Base-by-base conservation (phyloP, 768 basidiomycete genomes). In the Agrocybe praecox region DNA sequence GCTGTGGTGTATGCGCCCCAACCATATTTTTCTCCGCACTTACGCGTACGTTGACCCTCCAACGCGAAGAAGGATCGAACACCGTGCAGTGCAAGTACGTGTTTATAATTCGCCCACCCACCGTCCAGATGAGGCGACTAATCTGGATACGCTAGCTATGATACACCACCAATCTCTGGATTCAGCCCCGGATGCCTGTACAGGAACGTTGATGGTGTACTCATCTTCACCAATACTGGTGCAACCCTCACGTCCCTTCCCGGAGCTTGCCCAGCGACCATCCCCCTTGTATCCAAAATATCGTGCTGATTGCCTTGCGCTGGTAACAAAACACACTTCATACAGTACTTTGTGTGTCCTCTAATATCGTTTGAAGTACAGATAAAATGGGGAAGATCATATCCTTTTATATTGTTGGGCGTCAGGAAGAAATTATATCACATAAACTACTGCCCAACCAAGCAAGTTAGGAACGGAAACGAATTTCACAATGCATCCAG, bases 81-180 rank as follows among this genome's bases (percentile, higher is more conserved):
- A 58, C 57, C 5, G 32, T 58, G 19, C 57, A 58, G 33, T 58
- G 57, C 57, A 54, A 58, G 57, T 54, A 34, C 22, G 57, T 52
- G 6, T 18, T 50, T 34, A 6, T n/a, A 19, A 14, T n/a, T n/a
- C 46, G 10, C 24, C 14, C 6, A 21, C 9, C 10, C 24, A 10
- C 23, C 22, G 23, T 15, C 24, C 15, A 14, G 29, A 49, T 49
- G 32, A 4, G 10, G 4, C 7, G 33, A 8, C 29, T 34, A 36
- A 33, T 18, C 49, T 18, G 22, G n/a, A 23, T 22, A 43, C 24
- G 21, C 8, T 52, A 58, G 57, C 52, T 58, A 58, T 32, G 52
- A 58, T 32, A 58, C 57, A 9, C 57, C 57, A 15, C 36, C 52
- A 18, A 58, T 58, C 40, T 29, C 57, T 15, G 57, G 57, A 17